phyloP scores from a whole-genome alignment of 257 asterid genomes.

The Solanum ossicruentum region DNA sequence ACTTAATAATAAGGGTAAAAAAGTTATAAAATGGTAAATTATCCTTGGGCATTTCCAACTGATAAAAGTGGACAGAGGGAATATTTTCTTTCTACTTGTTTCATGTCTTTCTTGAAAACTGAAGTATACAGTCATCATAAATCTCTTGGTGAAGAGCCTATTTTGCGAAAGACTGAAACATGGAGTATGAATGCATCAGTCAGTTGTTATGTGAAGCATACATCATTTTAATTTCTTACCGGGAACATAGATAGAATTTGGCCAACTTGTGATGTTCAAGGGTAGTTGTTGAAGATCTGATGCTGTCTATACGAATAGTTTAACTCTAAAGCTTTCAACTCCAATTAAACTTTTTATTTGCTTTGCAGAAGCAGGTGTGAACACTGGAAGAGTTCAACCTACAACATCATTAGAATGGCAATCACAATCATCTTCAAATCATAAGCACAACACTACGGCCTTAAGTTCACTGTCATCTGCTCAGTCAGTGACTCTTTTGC shows the following conservation, averaged over 20 bases:
- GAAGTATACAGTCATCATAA: neutral
- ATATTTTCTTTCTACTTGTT: neutral
- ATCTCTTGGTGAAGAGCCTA: neutral
- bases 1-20: no score
- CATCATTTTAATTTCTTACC: neutral
- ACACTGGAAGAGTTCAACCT: slow-evolving; percentile 57
- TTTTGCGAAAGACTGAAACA: neutral
- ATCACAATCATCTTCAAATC: slow-evolving; percentile 52
- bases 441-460: slow-evolving; percentile 26
- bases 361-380: slow-evolving; percentile 45
- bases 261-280: neutral
- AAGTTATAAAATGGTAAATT: no score
- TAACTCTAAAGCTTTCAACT: neutral
- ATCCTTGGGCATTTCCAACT: no score
- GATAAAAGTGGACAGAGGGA: neutral
- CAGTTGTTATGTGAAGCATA: neutral
- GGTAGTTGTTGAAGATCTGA: neutral
- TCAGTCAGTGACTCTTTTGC: slow-evolving; percentile 39
- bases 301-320: neutral
- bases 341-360: neutral
- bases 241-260: neutral
- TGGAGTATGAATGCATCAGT: neutral
- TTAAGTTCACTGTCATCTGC: slow-evolving; percentile 68
- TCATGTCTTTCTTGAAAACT: neutral
- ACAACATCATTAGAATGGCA: slow-evolving; percentile 43